Evolutionary conservation across 768 basidiomycete species (phyloP).

Genomic region (Lactarius akahatsu): DNA sequence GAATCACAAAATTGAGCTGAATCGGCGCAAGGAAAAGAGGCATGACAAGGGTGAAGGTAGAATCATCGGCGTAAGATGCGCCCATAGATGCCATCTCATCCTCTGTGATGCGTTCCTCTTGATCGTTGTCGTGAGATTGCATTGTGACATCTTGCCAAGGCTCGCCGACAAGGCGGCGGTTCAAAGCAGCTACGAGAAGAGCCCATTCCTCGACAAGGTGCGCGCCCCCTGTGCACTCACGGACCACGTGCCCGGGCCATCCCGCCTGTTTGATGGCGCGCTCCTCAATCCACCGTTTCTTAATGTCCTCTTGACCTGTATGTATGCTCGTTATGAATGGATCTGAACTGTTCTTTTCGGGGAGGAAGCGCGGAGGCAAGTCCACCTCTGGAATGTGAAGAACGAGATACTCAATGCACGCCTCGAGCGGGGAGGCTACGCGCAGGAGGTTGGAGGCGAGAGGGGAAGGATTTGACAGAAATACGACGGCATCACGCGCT

Average conservation of each 20-base stretch:
- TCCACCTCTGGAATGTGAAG: conserved; percentile 86
- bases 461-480: conserved; percentile 55
- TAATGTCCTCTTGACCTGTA: conserved; percentile 60
- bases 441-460: conserved; percentile 61
- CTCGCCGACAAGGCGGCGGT: conserved; percentile 54
- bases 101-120: conserved; percentile 42
- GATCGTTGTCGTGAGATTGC: conserved; percentile 9
- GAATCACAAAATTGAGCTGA: conserved; percentile 63
- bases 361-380: conserved; percentile 70
- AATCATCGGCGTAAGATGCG: conserved; percentile 46
- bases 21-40: conserved; percentile 66
- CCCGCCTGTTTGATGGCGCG: conserved; percentile 81
- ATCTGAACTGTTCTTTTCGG: conserved; percentile 61
- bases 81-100: conserved; percentile 43
- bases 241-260: conserved; percentile 72
- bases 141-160: conserved; percentile 31
- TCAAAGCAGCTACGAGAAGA: conserved; percentile 53
- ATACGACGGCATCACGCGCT: conserved; percentile 51
- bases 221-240: conserved; percentile 45
- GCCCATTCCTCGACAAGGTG: conserved; percentile 50
- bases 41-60: conserved; percentile 48
- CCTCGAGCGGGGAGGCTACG: conserved; percentile 63
- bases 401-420: conserved; percentile 81
- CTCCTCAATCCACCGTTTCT: conserved; percentile 77
- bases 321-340: conserved; percentile 67